These are phyloP conservation scores for Suhomyces emberorum DNA, from an alignment of 805 yeast genomes.

Conservation along the genomic window DNA sequence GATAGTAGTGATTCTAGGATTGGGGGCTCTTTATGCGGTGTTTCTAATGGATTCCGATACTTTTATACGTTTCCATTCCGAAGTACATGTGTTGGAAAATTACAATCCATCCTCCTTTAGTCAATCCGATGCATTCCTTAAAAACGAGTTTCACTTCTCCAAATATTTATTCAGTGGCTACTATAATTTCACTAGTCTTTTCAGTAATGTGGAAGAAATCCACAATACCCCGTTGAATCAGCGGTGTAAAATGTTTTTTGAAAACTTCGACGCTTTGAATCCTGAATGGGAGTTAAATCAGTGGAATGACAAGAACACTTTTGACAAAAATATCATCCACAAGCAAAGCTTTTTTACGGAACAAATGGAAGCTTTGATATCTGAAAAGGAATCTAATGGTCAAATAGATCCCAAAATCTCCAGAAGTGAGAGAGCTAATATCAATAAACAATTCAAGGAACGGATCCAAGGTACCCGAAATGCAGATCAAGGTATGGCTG, in stretches of 20 bases:
- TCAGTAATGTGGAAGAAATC: slow-evolving; percentile 7
- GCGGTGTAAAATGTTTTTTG: slow-evolving; percentile 24
- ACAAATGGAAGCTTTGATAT: not conserved
- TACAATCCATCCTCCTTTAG: slow-evolving; percentile 11
- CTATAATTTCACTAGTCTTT: slow-evolving; percentile 14
- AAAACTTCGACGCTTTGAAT: slow-evolving; percentile 13
- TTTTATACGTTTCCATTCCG: not conserved
- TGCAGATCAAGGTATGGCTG: slow-evolving; percentile 28
- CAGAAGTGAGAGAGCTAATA: slow-evolving; percentile 14
- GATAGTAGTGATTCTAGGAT: slow-evolving; percentile 1
- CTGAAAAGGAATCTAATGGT: not conserved
- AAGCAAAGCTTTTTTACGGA: slow-evolving; percentile 15
- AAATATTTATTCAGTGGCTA: slow-evolving; percentile 21
- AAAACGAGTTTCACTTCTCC: slow-evolving; percentile 20
- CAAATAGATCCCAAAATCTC: slow-evolving; percentile 9
- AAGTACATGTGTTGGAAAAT: slow-evolving; percentile 2
- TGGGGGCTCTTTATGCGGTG: not conserved
- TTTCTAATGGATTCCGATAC: not conserved
- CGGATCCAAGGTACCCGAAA: slow-evolving; percentile 14
- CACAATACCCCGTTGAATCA: slow-evolving; percentile 15
- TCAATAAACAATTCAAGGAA: slow-evolving; percentile 15
- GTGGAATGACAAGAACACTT: slow-evolving; percentile 5
- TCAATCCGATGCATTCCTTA: slow-evolving; percentile 11
- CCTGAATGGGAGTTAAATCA: slow-evolving; percentile 23
- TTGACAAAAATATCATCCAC: slow-evolving; percentile 20